Percentiles rank a stretch among this genome's conserved stretches.
These are phyloP conservation scores for Catharanthus roseus DNA, from an alignment of 257 asterid species.

Conservation along the genomic window DNA sequence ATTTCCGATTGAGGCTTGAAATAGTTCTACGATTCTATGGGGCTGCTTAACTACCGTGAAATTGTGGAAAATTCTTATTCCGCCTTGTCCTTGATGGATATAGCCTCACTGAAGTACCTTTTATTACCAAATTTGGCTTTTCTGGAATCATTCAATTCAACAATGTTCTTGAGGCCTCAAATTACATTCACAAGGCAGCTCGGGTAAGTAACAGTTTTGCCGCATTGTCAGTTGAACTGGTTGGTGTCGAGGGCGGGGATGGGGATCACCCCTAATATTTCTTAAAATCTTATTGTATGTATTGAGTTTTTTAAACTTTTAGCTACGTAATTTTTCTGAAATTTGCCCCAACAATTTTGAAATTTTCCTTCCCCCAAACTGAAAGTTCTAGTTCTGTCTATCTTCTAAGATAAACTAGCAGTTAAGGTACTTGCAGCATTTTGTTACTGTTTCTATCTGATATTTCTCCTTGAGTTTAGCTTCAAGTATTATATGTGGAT, in stretches of 20 bases:
- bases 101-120: neutral
- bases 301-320: no score
- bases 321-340: no score
- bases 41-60: neutral
- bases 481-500: neutral
- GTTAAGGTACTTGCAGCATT: neutral
- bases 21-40: neutral
- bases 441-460: neutral
- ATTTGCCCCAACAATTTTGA: no score
- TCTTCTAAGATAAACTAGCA: neutral
- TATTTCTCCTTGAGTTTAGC: neutral
- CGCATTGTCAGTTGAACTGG: neutral
- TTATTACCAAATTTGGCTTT: neutral
- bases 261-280: no score
- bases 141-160: neutral
- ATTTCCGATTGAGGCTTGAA: neutral
- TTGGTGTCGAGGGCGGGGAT: no score
- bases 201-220: neutral
- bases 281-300: no score
- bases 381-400: no score
- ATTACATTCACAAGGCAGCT: neutral
- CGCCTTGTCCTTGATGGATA: neutral
- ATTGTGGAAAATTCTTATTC: neutral
- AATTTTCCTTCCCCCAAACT: no score
- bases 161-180: neutral